phyloP scores from a whole-genome alignment of 768 basidiomycete genomes.

The Rhizopogon vinicolor region DNA sequence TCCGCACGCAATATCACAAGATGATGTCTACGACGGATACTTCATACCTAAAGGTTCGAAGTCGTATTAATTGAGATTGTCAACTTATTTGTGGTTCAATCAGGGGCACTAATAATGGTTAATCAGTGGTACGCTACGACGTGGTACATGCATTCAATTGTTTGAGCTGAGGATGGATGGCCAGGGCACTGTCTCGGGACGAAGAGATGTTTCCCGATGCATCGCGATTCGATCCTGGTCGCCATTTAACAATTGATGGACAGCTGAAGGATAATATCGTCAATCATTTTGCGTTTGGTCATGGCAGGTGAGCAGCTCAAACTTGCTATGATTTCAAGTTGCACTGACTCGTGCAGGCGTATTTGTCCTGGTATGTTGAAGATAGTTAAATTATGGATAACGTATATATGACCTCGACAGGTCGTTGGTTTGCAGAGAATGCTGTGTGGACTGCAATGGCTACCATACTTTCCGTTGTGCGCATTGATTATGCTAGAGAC shows the following conservation, averaged over 20 bases:
- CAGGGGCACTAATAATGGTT: not conserved
- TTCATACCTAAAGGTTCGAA: slow-evolving; percentile 46
- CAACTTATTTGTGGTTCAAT: not conserved
- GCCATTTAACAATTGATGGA: not conserved
- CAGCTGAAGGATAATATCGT: not conserved
- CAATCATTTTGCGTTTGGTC: no score
- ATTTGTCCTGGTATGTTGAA: no score
- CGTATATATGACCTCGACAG: no score
- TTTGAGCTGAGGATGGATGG: no score
- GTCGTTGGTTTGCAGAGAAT: no score
- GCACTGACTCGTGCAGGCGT: no score
- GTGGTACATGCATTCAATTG: not conserved
- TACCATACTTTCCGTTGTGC: no score
- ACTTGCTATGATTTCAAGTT: no score
- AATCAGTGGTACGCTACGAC: not conserved
- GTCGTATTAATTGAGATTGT: not conserved
- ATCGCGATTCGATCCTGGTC: not conserved
- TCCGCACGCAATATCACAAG: slow-evolving; percentile 9
- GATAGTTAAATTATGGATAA: no score
- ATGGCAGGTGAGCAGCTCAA: no score
- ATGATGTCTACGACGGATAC: slow-evolving; percentile 27
- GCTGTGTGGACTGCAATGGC: no score
- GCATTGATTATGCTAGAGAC: no score
- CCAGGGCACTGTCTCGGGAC: not conserved
- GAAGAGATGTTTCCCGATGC: not conserved